Base-by-base conservation (phyloP, 306 rosid genomes). In the Mimosa pudica region DNA sequence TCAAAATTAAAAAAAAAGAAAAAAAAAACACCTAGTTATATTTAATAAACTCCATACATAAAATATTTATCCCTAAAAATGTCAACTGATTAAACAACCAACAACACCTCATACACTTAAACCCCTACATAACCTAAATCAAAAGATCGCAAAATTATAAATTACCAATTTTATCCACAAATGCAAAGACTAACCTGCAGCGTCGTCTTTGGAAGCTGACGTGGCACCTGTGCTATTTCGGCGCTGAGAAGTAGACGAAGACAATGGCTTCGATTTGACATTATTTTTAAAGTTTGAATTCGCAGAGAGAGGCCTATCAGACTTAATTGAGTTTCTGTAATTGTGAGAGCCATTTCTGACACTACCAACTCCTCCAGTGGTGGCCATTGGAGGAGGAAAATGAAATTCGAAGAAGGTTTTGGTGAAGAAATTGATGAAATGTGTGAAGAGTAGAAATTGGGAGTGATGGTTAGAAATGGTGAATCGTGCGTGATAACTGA, bases 141-240 rank as follows among this genome's bases (percentile, higher is more conserved):
- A 42, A 82, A 72, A 79, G 75, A 68, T 44, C 54, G 18, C 54
- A 44, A 68, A 68, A 38, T 38, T 35, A 61, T 5, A 16, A 64
- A 55, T 49, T 44, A 61, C 8, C 32, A 64, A 55, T 33, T 58
- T 18, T 17, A 84, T 41, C 35, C 44, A 42, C 66, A 20, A 65
- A 54, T 2, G 51, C 48, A 45, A 16, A 58, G 51, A 92, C 85
- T 67, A 7, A 96, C 98, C 94, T 78, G 94, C 85, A 41, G 86
- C 62, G 78, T 88, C 90, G 79, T 90, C 92, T 85, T 91, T 95
- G 83, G 78, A 60, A 46, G 87, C 72, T 70, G 82, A 84, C 35
- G 84, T 41, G 36, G 93, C 79, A 72, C 89, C 92, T 38, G 97
- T 85, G 85, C 89, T 87, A 72, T 79, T 96, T 42, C 99, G 98